Percentiles rank a stretch among this genome's conserved stretches.
Evolutionary conservation across 78 protist genomes (phyloP).

Genomic region (Fonticula alba): DNA sequence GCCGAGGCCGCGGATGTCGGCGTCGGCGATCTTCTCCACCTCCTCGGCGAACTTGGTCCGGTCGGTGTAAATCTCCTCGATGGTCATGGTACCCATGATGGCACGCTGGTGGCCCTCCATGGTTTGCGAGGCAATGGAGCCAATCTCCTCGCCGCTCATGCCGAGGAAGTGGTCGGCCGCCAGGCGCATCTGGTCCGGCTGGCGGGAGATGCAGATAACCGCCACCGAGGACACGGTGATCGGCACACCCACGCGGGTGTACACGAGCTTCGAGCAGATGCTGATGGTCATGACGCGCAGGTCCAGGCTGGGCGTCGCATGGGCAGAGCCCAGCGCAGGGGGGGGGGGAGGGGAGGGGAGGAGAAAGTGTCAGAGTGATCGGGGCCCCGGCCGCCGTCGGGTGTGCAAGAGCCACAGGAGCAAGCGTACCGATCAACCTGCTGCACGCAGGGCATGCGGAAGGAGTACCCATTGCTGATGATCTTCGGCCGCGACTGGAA

Average conservation of each 20-base stretch:
- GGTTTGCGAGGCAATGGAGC: background rate
- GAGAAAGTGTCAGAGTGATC: background rate
- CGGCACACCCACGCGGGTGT: constrained; percentile 7
- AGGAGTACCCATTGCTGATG: constrained; percentile 5
- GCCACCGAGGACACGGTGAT: constrained; percentile 12
- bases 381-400: background rate
- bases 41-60: background rate
- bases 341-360: background rate
- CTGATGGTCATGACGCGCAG: constrained; percentile 9
- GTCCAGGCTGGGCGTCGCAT: background rate
- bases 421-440: background rate
- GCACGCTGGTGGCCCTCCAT: constrained; percentile 32
- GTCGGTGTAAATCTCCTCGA: background rate
- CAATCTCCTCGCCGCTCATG: background rate
- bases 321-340: background rate
- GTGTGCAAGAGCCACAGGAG: background rate
- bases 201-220: background rate
- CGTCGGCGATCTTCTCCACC: background rate
- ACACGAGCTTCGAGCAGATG: constrained; percentile 1
- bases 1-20: constrained; percentile 9
- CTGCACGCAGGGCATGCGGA: constrained; percentile 1
- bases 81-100: constrained; percentile 19
- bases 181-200: background rate
- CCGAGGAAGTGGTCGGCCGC: constrained; percentile 12
- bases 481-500: background rate